phyloP scores from a whole-genome alignment of 306 rosid species.

The Cicer pinnatifidum region DNA sequence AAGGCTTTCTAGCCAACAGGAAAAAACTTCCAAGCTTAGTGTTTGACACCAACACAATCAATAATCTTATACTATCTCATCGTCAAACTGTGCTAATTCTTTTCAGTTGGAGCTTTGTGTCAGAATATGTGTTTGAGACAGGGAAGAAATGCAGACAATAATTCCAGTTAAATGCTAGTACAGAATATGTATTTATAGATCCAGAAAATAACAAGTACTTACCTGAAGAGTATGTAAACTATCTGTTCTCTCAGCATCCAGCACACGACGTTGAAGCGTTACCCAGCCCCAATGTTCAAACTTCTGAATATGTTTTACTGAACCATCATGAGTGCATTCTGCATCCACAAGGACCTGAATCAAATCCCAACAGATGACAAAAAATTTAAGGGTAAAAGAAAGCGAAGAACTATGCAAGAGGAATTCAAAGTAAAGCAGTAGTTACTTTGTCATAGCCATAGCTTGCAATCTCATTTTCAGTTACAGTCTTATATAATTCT shows the following conservation, averaged over 20 bases:
- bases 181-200: slow-evolving; percentile 25
- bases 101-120: neutral
- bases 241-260: slow-evolving; percentile 86
- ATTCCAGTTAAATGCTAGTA: neutral
- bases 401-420: slow-evolving; percentile 17
- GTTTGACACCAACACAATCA: neutral
- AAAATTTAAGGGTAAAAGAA: slow-evolving; percentile 33
- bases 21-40: neutral
- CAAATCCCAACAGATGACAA: slow-evolving; percentile 39
- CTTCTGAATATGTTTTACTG: slow-evolving; percentile 85
- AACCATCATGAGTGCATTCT: slow-evolving; percentile 99
- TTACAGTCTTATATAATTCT: slow-evolving; percentile 55
- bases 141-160: slow-evolving; percentile 16
- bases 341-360: slow-evolving; percentile 93
- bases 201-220: slow-evolving; percentile 36
- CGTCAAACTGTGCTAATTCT: slow-evolving; percentile 5
- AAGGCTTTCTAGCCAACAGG: neutral
- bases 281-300: slow-evolving; percentile 95
- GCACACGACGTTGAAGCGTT: slow-evolving; percentile 76
- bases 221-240: slow-evolving; percentile 77
- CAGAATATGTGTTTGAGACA: neutral
- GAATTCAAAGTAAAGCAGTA: slow-evolving; percentile 30
- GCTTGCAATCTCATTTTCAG: slow-evolving; percentile 54
- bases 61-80: slow-evolving; percentile 18
- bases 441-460: slow-evolving; percentile 82